Conservation (phyloP, 2,329 filamentous ascomycete species). For the Talaromyces sp. region DNA sequence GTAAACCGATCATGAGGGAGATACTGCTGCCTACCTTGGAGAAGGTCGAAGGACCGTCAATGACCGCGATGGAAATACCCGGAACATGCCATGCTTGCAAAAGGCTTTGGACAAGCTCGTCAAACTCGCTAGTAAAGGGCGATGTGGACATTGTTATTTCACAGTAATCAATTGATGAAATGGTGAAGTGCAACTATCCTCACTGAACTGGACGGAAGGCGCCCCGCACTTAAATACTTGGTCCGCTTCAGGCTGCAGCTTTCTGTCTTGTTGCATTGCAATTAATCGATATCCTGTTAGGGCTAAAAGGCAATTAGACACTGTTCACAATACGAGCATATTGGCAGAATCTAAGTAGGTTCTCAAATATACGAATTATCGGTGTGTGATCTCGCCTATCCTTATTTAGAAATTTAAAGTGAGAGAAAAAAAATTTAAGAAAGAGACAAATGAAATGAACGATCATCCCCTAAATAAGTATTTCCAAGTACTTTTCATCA, state of each 20-base stretch:
- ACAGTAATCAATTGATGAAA: background rate
- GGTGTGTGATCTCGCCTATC: no score
- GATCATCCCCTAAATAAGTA: no score
- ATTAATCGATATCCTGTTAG: background rate
- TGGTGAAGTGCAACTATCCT: background rate
- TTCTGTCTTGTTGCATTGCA: background rate
- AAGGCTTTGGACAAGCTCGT: background rate
- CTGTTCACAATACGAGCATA: background rate
- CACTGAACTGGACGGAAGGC: background rate
- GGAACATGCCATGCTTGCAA: conserved; percentile 1
- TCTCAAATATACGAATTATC: background rate
- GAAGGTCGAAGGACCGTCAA: background rate
- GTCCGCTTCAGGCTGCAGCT: background rate
- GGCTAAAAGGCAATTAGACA: background rate
- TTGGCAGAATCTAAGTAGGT: background rate
- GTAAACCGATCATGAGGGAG: background rate
- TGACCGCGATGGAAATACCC: background rate
- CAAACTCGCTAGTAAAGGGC: background rate
- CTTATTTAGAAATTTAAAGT: no score
- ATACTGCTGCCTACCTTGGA: background rate
- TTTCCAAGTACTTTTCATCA: no score
- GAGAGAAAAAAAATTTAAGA: no score
- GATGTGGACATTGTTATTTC: background rate
- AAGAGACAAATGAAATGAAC: no score
- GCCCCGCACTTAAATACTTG: background rate